Percentiles rank a stretch among this genome's conserved stretches.
Conservation (phyloP, 192 early-diverging fungal species). For the Piromyces sp. region DNA sequence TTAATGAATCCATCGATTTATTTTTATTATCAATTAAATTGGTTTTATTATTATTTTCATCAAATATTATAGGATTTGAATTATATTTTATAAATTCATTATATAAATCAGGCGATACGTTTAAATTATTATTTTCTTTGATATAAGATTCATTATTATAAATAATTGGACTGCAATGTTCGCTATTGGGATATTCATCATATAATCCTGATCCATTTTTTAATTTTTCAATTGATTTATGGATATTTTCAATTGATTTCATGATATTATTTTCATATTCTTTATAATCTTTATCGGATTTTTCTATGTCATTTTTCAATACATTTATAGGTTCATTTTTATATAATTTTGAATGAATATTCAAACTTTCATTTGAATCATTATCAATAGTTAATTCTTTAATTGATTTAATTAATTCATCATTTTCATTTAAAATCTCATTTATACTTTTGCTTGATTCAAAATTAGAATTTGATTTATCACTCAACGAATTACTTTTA, state of each 20-base stretch:
- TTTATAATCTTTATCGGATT: background rate
- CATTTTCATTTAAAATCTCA: no score
- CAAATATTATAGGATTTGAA: no score
- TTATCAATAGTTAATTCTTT: background rate
- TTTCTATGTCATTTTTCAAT: background rate
- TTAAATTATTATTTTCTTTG: background rate
- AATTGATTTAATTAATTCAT: no score
- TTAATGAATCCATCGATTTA: no score
- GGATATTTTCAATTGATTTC: background rate
- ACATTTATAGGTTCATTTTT: background rate
- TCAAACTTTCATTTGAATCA: background rate
- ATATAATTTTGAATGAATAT: background rate
- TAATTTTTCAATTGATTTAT: background rate
- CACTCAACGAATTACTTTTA: no score
- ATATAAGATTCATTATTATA: background rate
- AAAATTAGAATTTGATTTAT: no score
- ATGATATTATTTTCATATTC: background rate
- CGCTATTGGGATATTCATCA: no score
- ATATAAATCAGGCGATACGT: background rate
- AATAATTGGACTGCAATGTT: no score
- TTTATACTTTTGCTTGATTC: no score
- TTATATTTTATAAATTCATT: background rate
- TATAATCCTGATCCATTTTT: background rate
- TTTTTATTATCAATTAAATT: no score
- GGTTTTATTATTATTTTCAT: no score